phyloP scores from a whole-genome alignment of 768 basidiomycete genomes.

The Tricholoma flavovirens region DNA sequence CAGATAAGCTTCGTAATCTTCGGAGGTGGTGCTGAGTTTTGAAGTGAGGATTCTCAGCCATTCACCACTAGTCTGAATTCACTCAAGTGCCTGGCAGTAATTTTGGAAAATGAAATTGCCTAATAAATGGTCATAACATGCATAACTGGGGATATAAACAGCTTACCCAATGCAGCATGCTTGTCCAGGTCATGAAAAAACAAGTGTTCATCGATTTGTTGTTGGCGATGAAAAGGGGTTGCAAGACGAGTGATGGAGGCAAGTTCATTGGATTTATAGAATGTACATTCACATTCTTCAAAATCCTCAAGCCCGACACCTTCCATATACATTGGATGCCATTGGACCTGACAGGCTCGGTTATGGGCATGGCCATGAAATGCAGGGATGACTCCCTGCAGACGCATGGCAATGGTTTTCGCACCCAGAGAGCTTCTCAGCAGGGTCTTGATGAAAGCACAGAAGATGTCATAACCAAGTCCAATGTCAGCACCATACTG shows the following conservation, averaged over 20 bases:
- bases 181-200: conserved; percentile 30
- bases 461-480: conserved; percentile 26
- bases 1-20: conserved; percentile 15
- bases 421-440: conserved; percentile 15
- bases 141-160: background rate
- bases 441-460: conserved; percentile 20
- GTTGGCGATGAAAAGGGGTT: conserved; percentile 20
- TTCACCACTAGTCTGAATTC: conserved; percentile 15
- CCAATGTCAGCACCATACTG: conserved; percentile 15
- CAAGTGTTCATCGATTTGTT: conserved; percentile 27
- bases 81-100: conserved; percentile 23
- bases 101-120: conserved; percentile 21
- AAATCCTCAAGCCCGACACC: conserved; percentile 24
- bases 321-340: conserved; percentile 16
- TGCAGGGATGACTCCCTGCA: conserved; percentile 12
- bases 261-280: conserved; percentile 22
- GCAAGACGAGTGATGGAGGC: conserved; percentile 14
- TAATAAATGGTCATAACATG: conserved; percentile 12
- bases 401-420: conserved; percentile 1
- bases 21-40: conserved; percentile 10
- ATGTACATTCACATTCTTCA: conserved; percentile 23
- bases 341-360: conserved; percentile 18
- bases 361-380: conserved; percentile 28
- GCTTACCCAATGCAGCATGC: conserved; percentile 11
- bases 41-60: conserved; percentile 7